phyloP scores from a whole-genome alignment of 2,329 filamentous ascomycete species.

The Trichophaea hybrida region DNA sequence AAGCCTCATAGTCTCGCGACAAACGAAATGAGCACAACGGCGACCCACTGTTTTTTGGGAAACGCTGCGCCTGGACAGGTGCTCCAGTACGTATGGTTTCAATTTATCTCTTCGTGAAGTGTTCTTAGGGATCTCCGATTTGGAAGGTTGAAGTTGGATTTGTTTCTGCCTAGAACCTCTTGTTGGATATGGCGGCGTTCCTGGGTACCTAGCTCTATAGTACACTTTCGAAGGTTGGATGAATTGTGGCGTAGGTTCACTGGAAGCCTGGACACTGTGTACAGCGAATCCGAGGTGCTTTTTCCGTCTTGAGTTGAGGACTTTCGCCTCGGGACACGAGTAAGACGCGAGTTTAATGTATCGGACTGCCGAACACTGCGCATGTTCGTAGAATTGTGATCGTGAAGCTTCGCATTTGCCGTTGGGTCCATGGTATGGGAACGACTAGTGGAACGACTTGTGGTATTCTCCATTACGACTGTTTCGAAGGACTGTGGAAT shows the following conservation, averaged over 20 bases:
- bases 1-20: neutral
- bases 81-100: slow-evolving; percentile 46
- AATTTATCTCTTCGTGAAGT: slow-evolving; percentile 38
- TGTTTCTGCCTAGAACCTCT: slow-evolving; percentile 14
- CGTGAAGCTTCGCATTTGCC: neutral
- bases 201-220: slow-evolving; percentile 7
- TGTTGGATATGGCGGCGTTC: slow-evolving; percentile 8
- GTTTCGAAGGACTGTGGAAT: too few species aligned
- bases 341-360: neutral
- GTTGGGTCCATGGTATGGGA: neutral
- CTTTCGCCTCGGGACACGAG: neutral
- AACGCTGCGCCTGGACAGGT: slow-evolving; percentile 43
- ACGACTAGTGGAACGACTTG: neutral
- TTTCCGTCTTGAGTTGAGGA: slow-evolving; percentile 14
- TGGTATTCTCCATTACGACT: neutral
- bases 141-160: slow-evolving; percentile 15
- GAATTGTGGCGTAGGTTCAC: slow-evolving; percentile 8
- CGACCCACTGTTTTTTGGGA: slow-evolving; percentile 33
- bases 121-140: slow-evolving; percentile 10
- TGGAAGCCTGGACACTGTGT: slow-evolving; percentile 2
- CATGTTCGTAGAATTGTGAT: neutral
- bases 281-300: slow-evolving; percentile 17
- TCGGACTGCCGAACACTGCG: neutral
- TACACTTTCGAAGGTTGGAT: slow-evolving; percentile 22
- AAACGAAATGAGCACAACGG: slow-evolving; percentile 23